Conservation (phyloP, 1,284 basidiomycete genomes). For the Quambalaria eucalypti region DNA sequence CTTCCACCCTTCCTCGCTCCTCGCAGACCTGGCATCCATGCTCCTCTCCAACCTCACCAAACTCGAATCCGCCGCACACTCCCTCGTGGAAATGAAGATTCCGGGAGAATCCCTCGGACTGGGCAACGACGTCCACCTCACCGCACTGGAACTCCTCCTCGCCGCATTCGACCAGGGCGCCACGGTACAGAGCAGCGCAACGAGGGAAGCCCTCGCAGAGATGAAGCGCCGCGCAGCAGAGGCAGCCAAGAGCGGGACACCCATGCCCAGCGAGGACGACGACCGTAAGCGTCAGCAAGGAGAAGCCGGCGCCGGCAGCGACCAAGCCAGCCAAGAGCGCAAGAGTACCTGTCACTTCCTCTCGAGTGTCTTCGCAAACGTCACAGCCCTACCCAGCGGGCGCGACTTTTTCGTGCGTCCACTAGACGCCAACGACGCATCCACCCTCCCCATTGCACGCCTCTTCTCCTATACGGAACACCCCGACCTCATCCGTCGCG, state of each 20-base stretch:
- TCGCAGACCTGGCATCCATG: conserved; percentile 93
- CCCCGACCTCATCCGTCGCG: conserved; percentile 40
- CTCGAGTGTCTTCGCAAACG: conserved; percentile 45
- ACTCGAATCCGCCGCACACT: conserved; percentile 59
- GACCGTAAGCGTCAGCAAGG: conserved; percentile 8
- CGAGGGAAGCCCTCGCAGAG: conserved; percentile 24
- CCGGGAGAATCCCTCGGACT: conserved; percentile 19
- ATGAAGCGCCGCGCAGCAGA: conserved; percentile 35
- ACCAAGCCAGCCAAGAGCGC: conserved; percentile 30
- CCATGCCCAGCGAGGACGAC: conserved; percentile 4
- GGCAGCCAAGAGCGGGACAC: conserved; percentile 7
- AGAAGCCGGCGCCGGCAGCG: conserved; percentile 11
- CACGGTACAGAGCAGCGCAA: conserved; percentile 23
- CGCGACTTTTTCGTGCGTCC: conserved; percentile 42
- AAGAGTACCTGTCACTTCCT: conserved; percentile 46
- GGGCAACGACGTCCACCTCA: conserved; percentile 29
- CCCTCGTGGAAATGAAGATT: conserved; percentile 53
- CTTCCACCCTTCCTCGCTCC: conserved; percentile 72
- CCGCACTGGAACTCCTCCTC: conserved; percentile 37
- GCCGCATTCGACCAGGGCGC: conserved; percentile 46
- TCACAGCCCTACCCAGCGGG: conserved; percentile 32
- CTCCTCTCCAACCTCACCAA: conserved; percentile 87
- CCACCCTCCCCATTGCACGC: conserved; percentile 26
- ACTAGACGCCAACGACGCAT: conserved; percentile 7
- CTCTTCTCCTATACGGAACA: conserved; percentile 45